Evolutionary conservation across 1,284 basidiomycete species (phyloP), one percentile per base, ranked within the genome.

Genomic region (Schizophyllum amplum): DNA sequence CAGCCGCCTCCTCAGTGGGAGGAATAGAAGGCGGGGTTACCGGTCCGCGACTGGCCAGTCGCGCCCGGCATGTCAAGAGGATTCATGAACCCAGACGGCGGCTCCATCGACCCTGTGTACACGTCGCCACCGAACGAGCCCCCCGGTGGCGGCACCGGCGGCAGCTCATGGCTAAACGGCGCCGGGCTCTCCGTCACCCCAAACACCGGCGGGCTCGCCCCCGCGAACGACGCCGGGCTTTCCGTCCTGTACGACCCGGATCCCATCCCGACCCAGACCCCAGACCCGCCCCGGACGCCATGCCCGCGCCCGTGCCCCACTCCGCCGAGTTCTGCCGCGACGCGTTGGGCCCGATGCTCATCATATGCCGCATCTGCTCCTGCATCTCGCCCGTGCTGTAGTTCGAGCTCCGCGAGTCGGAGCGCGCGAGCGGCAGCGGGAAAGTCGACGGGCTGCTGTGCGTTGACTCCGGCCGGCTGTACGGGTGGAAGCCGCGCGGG

Each of bases 371-470:
- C 69, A 74, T 72, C 65, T 74, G 71, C 58, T 74, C 73, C 48
- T 73, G 69, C 57, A 75, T 60, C 47, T 65, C 71, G 47, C 66
- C 63, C 23, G 57, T 24, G 55, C 61, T 33, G 60, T 56, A 59
- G 59, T 50, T 73, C 57, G 75, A 76, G 26, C 66, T 71, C 48
- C 75, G 65, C 49, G 73, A 75, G 52, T 74, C 71, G 6, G 73
- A 71, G 53, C 74, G 65, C 24, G 62, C 61, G 22, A 62, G 69
- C 7, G 77, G 75, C 5, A 81, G 66, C 26, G 71, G 68, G 61
- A 77, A 79, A 58, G 73, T 72, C 63, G 78, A 76, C n/a, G 83
- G 83, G 62, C 83, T 84, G 27, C 77, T 80, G 57, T 82, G 78
- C 24, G 81, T 75, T 7, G 68, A 65, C 27, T 67, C 65, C 46